phyloP scores from a whole-genome alignment of 345 rosid genomes.

The Aquilaria malaccensis region DNA sequence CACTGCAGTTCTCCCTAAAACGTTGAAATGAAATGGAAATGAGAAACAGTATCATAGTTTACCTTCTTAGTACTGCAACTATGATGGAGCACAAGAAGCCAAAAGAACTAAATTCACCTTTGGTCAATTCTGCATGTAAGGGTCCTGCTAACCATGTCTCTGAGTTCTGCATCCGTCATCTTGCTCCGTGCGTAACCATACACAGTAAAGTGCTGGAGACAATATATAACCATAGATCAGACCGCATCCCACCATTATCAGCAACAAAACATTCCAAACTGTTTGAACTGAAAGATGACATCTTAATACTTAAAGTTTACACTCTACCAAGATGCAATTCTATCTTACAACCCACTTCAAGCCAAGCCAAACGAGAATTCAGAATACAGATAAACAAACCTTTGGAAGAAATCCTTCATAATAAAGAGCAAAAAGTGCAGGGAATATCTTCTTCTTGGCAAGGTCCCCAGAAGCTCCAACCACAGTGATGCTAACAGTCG shows the following conservation, averaged over 20 bases:
- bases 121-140: slow-evolving; percentile 95
- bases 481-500: slow-evolving; percentile 83
- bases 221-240: slow-evolving; percentile 8
- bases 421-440: slow-evolving; percentile 96
- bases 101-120: slow-evolving; percentile 37
- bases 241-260: background rate
- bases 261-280: background rate
- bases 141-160: slow-evolving; percentile 93
- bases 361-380: background rate
- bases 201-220: slow-evolving; percentile 77
- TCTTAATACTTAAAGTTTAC: background rate
- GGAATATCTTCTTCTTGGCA: slow-evolving; percentile 98
- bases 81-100: slow-evolving; percentile 2
- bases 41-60: slow-evolving; percentile 4
- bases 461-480: slow-evolving; percentile 99
- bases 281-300: background rate
- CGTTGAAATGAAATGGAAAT: slow-evolving; percentile 7
- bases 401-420: slow-evolving; percentile 91
- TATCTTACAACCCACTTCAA: slow-evolving; percentile 8
- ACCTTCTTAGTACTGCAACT: background rate
- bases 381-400: slow-evolving; percentile 32
- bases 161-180: slow-evolving; percentile 90
- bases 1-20: slow-evolving; percentile 82
- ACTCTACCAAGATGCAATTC: background rate
- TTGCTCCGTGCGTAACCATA: slow-evolving; percentile 96